Percentiles rank a stretch among this genome's conserved stretches.
phyloP scores from a whole-genome alignment of 1,284 basidiomycete species.

The Apiotrichum veenhuisii region DNA sequence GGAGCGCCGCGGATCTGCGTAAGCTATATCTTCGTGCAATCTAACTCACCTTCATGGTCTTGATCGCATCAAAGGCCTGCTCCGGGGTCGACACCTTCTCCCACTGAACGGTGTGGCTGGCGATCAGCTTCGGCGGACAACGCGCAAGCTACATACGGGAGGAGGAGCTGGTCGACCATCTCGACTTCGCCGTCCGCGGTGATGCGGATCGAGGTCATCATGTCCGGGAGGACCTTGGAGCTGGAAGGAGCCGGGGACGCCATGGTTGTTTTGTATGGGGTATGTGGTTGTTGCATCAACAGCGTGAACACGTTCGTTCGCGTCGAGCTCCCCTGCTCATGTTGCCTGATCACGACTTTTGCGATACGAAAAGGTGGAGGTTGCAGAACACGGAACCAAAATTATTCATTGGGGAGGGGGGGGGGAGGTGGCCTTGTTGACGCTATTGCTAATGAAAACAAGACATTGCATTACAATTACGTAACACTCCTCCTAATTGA shows the following conservation, averaged over 20 bases:
- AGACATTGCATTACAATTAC: too few relatives aligned
- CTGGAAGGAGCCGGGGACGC: not conserved
- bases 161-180: slow-evolving; percentile 78
- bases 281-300: not conserved
- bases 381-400: not conserved
- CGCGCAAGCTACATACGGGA: slow-evolving; percentile 55
- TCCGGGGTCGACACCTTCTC: slow-evolving; percentile 66
- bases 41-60: slow-evolving; percentile 72
- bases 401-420: too few relatives aligned
- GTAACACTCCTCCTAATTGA: too few relatives aligned
- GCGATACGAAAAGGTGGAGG: slow-evolving; percentile 3
- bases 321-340: not conserved
- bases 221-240: slow-evolving; percentile 40
- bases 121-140: not conserved
- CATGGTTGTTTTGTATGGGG: not conserved
- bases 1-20: slow-evolving; percentile 80
- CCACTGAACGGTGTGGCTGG: slow-evolving; percentile 66
- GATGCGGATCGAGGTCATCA: slow-evolving; percentile 62
- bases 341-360: not conserved
- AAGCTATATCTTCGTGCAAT: not conserved
- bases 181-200: slow-evolving; percentile 61
- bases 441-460: too few relatives aligned
- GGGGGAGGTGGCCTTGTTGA: too few relatives aligned
- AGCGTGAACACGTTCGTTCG: slow-evolving; percentile 1
- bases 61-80: slow-evolving; percentile 84